Base-by-base conservation (phyloP, 2,329 filamentous ascomycete species). In the Ascochyta viciae-villosae region DNA sequence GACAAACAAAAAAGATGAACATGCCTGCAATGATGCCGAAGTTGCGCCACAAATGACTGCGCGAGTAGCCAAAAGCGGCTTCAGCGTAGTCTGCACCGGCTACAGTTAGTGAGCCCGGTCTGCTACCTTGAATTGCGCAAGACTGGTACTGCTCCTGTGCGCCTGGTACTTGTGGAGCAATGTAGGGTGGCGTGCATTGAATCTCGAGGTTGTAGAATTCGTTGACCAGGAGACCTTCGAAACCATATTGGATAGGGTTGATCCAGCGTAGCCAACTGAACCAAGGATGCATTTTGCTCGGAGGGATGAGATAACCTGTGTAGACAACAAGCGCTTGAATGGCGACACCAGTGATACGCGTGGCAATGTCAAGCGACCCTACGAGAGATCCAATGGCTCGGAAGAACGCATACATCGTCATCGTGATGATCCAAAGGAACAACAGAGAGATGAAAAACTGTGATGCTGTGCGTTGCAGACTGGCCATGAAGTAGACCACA, bases 141-240 rank as follows among this genome's bases (percentile, higher is more conserved):
- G 81, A 83, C 68, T 88, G 86, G 47, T 85, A 83, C 33, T 74
- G 82, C 57, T 66, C 66, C 45, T 73, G 74, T 49, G 65, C 79
- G 62, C 67, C 78, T 0, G 81, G 80, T 0, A 82, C 77, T 16
- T 78, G 74, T 0, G 87, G 87, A 0, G 88, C 83, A 4, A 89
- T 77, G 48, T 79, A 84, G 0, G 84, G 82, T 2, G 80, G 68
- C 2, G 78, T 78, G 60, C 87, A 89, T 53, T 81, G 67, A 26
- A 88, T 80, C 1, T 81, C 72, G 1, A 87, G 73, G 27, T 75
- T 76, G 60, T 89, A 81, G 54, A 92, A 91, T 68, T 92, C 89
- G 63, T 92, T 92, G 0, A 86, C 80, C 66, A 91, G 80, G 0
- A 92, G 72, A 0, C 83, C 83, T 61, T 91, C 86, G 54, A 91